Conservation (phyloP, 2,329 filamentous ascomycete species). For the Sphaceloma murrayae region DNA sequence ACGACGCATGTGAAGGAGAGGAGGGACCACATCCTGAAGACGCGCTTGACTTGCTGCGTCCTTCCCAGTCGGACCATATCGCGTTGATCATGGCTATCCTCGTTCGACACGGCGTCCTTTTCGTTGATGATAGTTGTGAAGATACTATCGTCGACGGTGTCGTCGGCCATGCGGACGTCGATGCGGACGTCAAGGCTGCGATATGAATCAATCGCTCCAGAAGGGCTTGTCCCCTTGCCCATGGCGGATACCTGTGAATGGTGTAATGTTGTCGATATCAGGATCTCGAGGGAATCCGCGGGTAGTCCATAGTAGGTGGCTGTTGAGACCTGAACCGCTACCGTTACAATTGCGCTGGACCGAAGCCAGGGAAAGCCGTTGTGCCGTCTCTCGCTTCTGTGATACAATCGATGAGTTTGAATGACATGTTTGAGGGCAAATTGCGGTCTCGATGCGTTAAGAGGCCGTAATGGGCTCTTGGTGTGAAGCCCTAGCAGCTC, state of each 20-base stretch:
- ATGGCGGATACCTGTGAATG: neutral
- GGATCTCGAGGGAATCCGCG: too few species aligned
- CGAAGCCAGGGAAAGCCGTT: neutral
- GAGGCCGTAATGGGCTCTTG: too few species aligned
- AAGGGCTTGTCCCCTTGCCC: neutral
- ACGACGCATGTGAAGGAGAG: conserved; percentile 20
- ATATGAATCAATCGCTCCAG: neutral
- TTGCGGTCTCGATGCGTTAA: too few species aligned
- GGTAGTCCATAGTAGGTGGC: neutral
- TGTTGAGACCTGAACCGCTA: neutral
- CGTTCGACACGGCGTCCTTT: conserved; percentile 9
- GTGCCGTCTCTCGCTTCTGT: conserved; percentile 4
- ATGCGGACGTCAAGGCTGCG: conserved; percentile 1
- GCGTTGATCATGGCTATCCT: conserved; percentile 9
- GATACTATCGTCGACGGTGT: neutral
- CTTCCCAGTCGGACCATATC: conserved; percentile 13
- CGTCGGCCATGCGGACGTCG: neutral
- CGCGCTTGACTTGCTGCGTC: conserved; percentile 15
- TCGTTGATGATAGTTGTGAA: conserved; percentile 1
- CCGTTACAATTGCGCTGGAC: too few species aligned
- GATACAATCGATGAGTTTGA: too few species aligned
- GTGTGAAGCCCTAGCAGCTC: too few species aligned
- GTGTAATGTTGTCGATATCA: neutral
- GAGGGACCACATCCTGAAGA: conserved; percentile 20
- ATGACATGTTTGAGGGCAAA: too few species aligned